Base-by-base conservation (phyloP, 495 filamentous ascomycete genomes). In the Pseudoneurospora amorphoporcata region DNA sequence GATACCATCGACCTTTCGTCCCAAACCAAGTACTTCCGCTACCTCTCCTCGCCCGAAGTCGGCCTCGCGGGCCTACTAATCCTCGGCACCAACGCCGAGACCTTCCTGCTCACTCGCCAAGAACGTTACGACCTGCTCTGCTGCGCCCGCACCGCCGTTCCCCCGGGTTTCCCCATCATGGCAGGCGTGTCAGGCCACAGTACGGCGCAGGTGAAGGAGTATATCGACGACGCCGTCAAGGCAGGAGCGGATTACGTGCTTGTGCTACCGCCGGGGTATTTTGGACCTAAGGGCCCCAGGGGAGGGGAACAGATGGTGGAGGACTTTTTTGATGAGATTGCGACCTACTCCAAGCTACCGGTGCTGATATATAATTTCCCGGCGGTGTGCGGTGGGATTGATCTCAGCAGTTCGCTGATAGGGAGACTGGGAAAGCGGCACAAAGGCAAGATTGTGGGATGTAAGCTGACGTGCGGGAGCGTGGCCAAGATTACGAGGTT, bases 341-440 rank as follows among this genome's bases (percentile, higher is more conserved):
- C 53, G 38, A 2, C 17, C 9, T 2, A 12, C 19, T 61, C 87
- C 5, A 74, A 72, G 12, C 76, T 92, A 12, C 89, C 88, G 0
- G 84, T 92, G 45, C 84, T 93, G 7, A 75, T 92, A 7, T 92
- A 92, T 77, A 92, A 92, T 75, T 92, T 92, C 81, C 90, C 90
- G 0, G 89, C 85, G 5, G 90, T 92, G 14, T 91, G 89, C 78
- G 92, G 92, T 73, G 90, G 90, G 14, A 82, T 93, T 0, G 91
- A 93, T 73, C 76, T 92, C 39, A 69, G 29, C 74, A 90, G 87
- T 3, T 88, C 88, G 38, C 85, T 85, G 0, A 88, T 93, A 32
- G 77, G 86, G 0, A 77, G 79, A 4, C 84, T 92, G 19, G 87
- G 85, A 0, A 78, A 80, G 8, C 70, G 76, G 16, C 83, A 88